A percentile compares a stretch with the other conserved stretches of the same genome.
phyloP scores from a whole-genome alignment of 257 asterid species.

The Solanum sitiens region DNA sequence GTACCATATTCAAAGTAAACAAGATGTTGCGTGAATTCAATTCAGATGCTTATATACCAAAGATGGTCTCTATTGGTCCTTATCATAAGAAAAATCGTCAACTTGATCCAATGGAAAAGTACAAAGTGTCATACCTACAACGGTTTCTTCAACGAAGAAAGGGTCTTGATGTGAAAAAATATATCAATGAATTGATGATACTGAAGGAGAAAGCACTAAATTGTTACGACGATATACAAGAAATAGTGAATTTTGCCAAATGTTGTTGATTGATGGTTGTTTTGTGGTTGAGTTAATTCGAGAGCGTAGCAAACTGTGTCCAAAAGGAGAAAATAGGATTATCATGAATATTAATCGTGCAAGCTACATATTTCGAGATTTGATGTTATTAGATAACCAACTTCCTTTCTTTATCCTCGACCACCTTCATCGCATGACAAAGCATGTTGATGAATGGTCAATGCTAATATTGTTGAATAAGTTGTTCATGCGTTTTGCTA shows the following conservation, averaged over 20 bases:
- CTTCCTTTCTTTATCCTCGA: not conserved
- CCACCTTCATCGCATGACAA: not conserved
- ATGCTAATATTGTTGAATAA: not conserved
- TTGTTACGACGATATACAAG: not conserved
- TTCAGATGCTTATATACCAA: constrained; percentile 1
- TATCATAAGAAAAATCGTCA: not conserved
- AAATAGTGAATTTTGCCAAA: not conserved
- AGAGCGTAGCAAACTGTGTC: not conserved
- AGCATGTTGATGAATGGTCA: not conserved
- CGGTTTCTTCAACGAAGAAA: not conserved
- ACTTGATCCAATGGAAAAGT: not conserved
- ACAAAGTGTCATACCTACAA: not conserved
- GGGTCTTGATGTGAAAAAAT: not conserved
- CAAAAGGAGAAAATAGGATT: not conserved
- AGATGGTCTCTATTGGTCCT: constrained; percentile 9
- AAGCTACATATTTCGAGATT: not conserved
- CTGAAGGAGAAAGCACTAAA: not conserved
- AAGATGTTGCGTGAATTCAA: not conserved
- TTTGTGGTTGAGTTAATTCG: constrained; percentile 2
- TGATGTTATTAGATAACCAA: constrained; percentile 3
- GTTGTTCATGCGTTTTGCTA: not conserved
- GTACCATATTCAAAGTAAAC: not conserved
- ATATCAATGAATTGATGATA: not conserved
- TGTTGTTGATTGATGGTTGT: constrained; percentile 8
- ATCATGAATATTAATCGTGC: not conserved